Evolutionary conservation across 2,329 filamentous ascomycete genomes (phyloP), one percentile per base, ranked within the genome.

Genomic region (Torrubiellomyces zombiae): DNA sequence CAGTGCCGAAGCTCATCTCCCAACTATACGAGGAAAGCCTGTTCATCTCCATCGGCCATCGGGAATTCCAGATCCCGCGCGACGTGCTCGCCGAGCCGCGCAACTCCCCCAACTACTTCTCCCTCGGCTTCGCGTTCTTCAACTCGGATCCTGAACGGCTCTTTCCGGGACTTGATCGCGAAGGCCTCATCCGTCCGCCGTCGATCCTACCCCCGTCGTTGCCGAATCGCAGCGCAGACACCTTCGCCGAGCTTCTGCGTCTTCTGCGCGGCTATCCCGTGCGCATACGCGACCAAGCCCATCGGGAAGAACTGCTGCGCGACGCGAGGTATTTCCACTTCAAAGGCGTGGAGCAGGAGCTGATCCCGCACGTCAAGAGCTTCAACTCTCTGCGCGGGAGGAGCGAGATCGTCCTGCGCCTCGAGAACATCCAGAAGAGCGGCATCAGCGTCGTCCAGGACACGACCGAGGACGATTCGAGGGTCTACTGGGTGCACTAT

Each of bases 101-200:
- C 14, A 85, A 95, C 52, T 75, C 72, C n/a, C 85, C 85, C 9
- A 95, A 95, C 49, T 95, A 83, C 61, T 95, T 95, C 58, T 77
- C 82, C 1, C 66, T 94, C 4, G 85, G 85, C 30, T 93, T 92
- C 43, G 76, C 74, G 18, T 68, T 81, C 38, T 91, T 92, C 61
- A 92, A 93, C 55, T 75, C 74, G 10, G 72, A 70, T 3, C 79
- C 79, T 0, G 62, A 68, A 9, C 76, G 92, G 39, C 66, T 83
- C 5, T 94, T 93, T 38, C 86, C 86, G 0, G 86, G 85, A 2
- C 65, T 94, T 1, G 72, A 83, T 30, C 71, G 81, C 25, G 68
- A 73, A 32, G 70, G 73, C 9, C 66, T 94, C 12, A 68, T 94
- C 20, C 75, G 86, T 0, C 86, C 86, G 2, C 86, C 86, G 0